A percentile compares a stretch with the other conserved stretches of the same genome.
These are phyloP conservation scores for Candida sp. DNA, from an alignment of 1,139 yeast genomes.

Conservation along the genomic window DNA sequence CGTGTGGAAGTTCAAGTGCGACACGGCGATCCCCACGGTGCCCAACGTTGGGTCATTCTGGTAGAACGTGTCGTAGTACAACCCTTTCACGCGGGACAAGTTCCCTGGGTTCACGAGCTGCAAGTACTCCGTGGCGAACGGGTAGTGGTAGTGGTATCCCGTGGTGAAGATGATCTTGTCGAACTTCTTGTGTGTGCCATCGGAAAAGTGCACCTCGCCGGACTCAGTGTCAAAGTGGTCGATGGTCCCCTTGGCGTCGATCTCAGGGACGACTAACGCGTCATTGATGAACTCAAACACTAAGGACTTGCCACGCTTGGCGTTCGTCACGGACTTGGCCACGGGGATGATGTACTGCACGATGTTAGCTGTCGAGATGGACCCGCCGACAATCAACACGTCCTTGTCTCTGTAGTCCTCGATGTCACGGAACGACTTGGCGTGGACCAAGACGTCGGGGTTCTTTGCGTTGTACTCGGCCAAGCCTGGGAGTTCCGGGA, in stretches of 20 bases:
- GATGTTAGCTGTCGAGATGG: constrained; percentile 54
- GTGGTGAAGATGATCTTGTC: constrained; percentile 39
- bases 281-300: constrained; percentile 35
- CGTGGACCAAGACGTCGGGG: constrained; percentile 58
- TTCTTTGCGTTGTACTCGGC: constrained; percentile 46
- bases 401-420: constrained; percentile 45
- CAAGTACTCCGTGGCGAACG: constrained; percentile 27
- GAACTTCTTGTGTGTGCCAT: constrained; percentile 25
- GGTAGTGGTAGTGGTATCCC: constrained; percentile 42
- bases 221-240: constrained; percentile 26
- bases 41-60: constrained; percentile 48
- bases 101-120: constrained; percentile 28
- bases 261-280: constrained; percentile 42
- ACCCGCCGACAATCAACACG: constrained; percentile 54
- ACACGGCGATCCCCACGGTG: constrained; percentile 41
- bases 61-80: constrained; percentile 41
- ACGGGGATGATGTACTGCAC: constrained; percentile 51
- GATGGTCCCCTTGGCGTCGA: constrained; percentile 33
- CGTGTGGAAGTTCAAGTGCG: constrained; percentile 44
- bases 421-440: constrained; percentile 60
- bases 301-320: constrained; percentile 36
- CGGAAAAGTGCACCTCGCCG: constrained; percentile 30
- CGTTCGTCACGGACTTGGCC: constrained; percentile 38
- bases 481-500: constrained; percentile 57
- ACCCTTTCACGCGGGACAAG: constrained; percentile 35